Percentiles rank a stretch among this genome's conserved stretches.
These are phyloP conservation scores for Thermoascus crustaceus DNA, from an alignment of 2,329 filamentous ascomycete species.

Conservation along the genomic window DNA sequence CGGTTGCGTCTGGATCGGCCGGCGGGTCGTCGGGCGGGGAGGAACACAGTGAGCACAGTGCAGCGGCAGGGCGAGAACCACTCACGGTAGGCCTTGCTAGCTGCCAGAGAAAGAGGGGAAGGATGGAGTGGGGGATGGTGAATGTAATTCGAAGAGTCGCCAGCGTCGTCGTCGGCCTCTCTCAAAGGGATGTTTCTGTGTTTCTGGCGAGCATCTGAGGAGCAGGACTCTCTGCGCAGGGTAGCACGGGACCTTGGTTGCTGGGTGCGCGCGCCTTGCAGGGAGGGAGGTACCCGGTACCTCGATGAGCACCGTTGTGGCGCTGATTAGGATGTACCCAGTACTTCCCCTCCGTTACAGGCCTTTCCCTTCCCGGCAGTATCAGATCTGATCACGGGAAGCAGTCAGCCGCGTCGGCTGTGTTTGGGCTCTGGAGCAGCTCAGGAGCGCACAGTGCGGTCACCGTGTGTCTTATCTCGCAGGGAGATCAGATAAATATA, in stretches of 20 bases:
- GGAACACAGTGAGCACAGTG: slow-evolving; percentile 8
- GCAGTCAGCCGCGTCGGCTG: not conserved
- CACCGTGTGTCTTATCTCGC: not conserved
- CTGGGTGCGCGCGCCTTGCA: not conserved
- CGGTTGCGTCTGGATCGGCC: slow-evolving; percentile 19
- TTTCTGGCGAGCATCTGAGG: not conserved
- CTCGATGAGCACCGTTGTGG: not conserved
- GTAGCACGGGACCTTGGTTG: slow-evolving; percentile 2
- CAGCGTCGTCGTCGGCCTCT: too few species aligned
- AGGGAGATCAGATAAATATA: not conserved
- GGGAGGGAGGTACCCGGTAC: slow-evolving; percentile 15
- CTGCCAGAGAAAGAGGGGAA: slow-evolving; percentile 5
- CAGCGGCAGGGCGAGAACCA: slow-evolving; percentile 12
- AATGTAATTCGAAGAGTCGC: too few species aligned
- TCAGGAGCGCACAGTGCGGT: not conserved
- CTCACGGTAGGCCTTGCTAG: slow-evolving; percentile 11
- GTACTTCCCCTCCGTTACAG: slow-evolving; percentile 5
- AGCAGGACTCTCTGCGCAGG: not conserved
- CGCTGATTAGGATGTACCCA: slow-evolving; percentile 7
- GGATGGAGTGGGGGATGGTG: not conserved
- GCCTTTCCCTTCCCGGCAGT: not conserved
- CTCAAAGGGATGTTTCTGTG: too few species aligned
- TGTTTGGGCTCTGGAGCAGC: not conserved
- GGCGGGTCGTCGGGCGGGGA: slow-evolving; percentile 16
- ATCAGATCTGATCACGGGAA: slow-evolving; percentile 1